Evolutionary conservation across 1,139 yeast genomes (phyloP).

Genomic region (Blastobotrys indianensis): DNA sequence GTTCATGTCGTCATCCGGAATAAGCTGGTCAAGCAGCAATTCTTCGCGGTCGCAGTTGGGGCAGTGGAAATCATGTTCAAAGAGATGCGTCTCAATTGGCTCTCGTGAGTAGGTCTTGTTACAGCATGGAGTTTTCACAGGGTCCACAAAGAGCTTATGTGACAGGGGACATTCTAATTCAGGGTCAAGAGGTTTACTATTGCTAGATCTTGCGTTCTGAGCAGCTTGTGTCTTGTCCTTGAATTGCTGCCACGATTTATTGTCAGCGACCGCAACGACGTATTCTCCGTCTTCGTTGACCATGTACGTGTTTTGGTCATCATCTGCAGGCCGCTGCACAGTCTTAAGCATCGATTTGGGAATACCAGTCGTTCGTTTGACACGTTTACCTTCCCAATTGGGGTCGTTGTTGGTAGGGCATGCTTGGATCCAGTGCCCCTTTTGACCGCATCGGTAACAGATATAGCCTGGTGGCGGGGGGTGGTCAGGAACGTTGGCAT

Average conservation of each 20-base stretch:
- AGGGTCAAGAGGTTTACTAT: slow-evolving; percentile 48
- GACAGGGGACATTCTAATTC: slow-evolving; percentile 59
- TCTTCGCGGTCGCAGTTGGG: slow-evolving; percentile 79
- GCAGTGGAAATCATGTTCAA: slow-evolving; percentile 84
- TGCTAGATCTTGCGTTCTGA: slow-evolving; percentile 13
- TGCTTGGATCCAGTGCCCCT: slow-evolving; percentile 93
- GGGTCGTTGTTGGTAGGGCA: slow-evolving; percentile 95
- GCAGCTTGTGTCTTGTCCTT: slow-evolving; percentile 49
- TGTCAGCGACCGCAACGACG: slow-evolving; percentile 91
- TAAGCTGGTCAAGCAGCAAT: slow-evolving; percentile 65
- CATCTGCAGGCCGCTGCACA: slow-evolving; percentile 55
- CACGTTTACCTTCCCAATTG: slow-evolving; percentile 84
- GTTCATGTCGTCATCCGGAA: slow-evolving; percentile 54
- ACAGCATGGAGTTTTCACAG: slow-evolving; percentile 90
- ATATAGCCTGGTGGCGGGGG: slow-evolving; percentile 94
- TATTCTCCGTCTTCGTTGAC: slow-evolving; percentile 93
- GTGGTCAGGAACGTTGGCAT: slow-evolving; percentile 44
- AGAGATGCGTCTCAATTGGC: slow-evolving; percentile 62
- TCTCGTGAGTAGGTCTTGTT: slow-evolving; percentile 50
- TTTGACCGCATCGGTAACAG: slow-evolving; percentile 94
- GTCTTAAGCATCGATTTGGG: slow-evolving; percentile 89
- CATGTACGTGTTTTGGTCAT: slow-evolving; percentile 68
- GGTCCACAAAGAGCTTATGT: slow-evolving; percentile 56
- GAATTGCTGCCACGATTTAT: slow-evolving; percentile 82
- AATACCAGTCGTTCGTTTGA: slow-evolving; percentile 93